Evolutionary conservation across 177 flowering plant genomes (phyloP).

Genomic region (Telopea speciosissima): DNA sequence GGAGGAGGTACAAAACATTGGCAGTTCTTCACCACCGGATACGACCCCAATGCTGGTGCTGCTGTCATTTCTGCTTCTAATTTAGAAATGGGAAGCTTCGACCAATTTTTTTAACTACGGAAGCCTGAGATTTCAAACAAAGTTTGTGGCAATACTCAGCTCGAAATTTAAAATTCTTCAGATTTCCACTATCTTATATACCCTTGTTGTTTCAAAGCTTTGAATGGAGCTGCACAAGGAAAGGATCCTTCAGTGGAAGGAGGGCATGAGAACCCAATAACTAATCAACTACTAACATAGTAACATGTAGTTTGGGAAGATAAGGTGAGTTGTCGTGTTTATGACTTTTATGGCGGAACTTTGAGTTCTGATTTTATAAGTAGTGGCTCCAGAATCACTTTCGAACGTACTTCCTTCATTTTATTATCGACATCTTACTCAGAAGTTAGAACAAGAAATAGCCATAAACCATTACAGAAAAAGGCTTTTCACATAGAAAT

Average conservation of each 20-base stretch:
- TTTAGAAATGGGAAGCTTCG: slow-evolving; percentile 1
- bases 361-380: too few relatives aligned
- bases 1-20: slow-evolving; percentile 12
- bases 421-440: too few relatives aligned
- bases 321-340: neutral
- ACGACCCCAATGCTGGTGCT: slow-evolving; percentile 13
- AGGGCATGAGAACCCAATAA: too few relatives aligned
- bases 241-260: slow-evolving; percentile 10
- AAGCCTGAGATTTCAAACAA: neutral
- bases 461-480: too few relatives aligned
- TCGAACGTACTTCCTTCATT: too few relatives aligned
- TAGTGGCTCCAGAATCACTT: too few relatives aligned
- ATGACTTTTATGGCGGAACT: too few relatives aligned
- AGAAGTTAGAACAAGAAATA: too few relatives aligned
- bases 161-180: neutral
- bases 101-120: neutral
- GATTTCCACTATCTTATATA: neutral
- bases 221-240: neutral
- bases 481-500: too few relatives aligned
- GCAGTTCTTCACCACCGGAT: slow-evolving; percentile 6
- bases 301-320: neutral
- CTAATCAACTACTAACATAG: too few relatives aligned
- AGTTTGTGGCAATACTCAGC: neutral
- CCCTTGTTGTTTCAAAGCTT: neutral
- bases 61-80: slow-evolving; percentile 21